Evolutionary conservation across 2,329 filamentous ascomycete species (phyloP), one percentile per base, ranked within the genome.

Genomic region (Lecanicillium sp.): DNA sequence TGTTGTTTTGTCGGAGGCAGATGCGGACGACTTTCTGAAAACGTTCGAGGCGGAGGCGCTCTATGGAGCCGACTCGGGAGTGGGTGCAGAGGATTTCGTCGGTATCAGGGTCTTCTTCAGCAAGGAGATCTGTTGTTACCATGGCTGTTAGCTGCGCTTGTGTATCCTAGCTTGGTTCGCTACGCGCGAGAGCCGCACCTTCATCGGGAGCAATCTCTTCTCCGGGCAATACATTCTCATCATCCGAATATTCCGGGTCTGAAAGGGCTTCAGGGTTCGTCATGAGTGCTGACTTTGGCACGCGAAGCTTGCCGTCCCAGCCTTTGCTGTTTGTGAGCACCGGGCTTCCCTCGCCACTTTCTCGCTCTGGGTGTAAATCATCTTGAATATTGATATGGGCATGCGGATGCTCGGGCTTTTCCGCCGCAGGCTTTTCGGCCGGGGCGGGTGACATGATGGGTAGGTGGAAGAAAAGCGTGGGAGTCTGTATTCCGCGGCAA

Each of bases 81-180:
- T 96, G 90, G n/a, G 88, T 81, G 44, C 89, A 80, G 55, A 92
- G 85, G 53, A 98, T 90, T 53, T 94, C 86, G 63, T 89, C 68
- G 2, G 69, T 73, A 27, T 79, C 70, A 28, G 64, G 59, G 44
- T 75, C 71, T 57, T 81, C 77, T 48, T 70, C 70, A 44, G 80
- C 72, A 29, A 80, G 67, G 2, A 80, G 62, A 51, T 80, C 76
- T 80, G 50, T 25, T 25, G 22, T 11, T 6, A 25, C 7, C 11
- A 11, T 25, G 11, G 22, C 22, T 6, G 22, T 25, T 18, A 13
- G 17, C 33, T 27, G 9, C 13, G 28, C 11, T 11, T 15, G 16
- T 11, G n/a, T 16, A 29, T 9, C 15, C 15, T 20, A 3, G 16
- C n/a, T 12, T n/a, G 5, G 18, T 19, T 9, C 2, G 2, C 13